Evolutionary conservation across 441 rosid genomes (phyloP).

Genomic region (Aquilaria agallochum): DNA sequence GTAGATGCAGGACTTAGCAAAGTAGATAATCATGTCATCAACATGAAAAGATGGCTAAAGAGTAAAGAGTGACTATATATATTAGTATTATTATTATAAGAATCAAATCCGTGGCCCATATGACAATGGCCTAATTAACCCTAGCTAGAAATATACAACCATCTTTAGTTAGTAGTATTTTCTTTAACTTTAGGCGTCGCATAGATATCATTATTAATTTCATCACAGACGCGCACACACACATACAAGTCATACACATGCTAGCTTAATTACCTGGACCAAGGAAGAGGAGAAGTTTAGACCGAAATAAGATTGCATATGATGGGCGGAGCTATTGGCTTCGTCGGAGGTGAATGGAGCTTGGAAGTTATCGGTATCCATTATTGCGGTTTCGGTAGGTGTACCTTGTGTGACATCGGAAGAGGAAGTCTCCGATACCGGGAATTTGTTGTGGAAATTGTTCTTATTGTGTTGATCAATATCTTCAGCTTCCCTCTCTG

Average conservation of each 20-base stretch:
- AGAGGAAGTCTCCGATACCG: slow-evolving; percentile 49
- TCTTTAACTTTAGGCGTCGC: too few species aligned
- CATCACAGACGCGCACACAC: too few species aligned
- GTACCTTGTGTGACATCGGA: slow-evolving; percentile 71
- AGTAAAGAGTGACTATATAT: background rate
- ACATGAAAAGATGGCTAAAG: slow-evolving; percentile 16
- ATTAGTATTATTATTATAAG: slow-evolving; percentile 13
- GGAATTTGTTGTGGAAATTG: slow-evolving; percentile 20
- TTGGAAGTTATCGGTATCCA: slow-evolving; percentile 19
- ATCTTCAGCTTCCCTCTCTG: slow-evolving; percentile 26
- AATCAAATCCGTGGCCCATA: slow-evolving; percentile 10
- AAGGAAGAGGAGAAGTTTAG: slow-evolving; percentile 31
- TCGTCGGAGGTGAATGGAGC: slow-evolving; percentile 41
- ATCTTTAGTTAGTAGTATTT: too few species aligned
- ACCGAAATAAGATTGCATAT: slow-evolving; percentile 20
- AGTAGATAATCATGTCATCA: slow-evolving; percentile 31
- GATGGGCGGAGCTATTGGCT: slow-evolving; percentile 38
- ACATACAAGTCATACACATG: background rate
- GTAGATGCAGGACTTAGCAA: slow-evolving; percentile 31
- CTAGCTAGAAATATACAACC: too few species aligned
- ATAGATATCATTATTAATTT: background rate
- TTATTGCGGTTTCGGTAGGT: slow-evolving; percentile 23
- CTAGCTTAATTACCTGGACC: slow-evolving; percentile 27
- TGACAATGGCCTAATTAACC: background rate
- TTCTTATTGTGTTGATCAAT: slow-evolving; percentile 21